Evolutionary conservation across 1,284 basidiomycete species (phyloP), one percentile per base, ranked within the genome.

Genomic region (Xerocomus amazonicus): DNA sequence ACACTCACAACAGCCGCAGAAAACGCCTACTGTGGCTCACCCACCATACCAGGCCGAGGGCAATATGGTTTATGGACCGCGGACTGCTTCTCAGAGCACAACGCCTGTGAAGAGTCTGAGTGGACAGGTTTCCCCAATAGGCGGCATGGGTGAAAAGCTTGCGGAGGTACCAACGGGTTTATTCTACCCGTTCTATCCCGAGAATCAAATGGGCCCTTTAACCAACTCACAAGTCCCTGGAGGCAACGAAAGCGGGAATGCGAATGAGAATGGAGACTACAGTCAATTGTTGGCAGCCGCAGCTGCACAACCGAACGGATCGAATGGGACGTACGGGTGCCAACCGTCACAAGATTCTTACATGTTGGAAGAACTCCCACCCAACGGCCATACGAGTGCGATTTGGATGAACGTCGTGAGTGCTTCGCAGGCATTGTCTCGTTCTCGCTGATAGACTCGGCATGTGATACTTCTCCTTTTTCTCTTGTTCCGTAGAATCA

Each of bases 101-200:
- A 61, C 59, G 17, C 58, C 63, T 37, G 58, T 63, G 31, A 61
- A 62, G 44, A 56, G 44, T 16, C 48, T 58, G 19, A 59, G 62
- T 38, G 47, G 57, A 16, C 62, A 61, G 41, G 52, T 64, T 13
- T 55, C 61, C 6, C 58, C 59, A 16, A 53, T 54, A 14, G 34
- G 45, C 54, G 34, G 45, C 54, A 63, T 36, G 14, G 68, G 67
- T 4, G 72, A 73, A 31, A 76, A 73, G 44, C 71, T 86, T 42
- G 79, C 79, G 6, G 82, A 86, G 38, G 73, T 88, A 43, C 84
- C 85, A 3, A 70, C 78, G 3, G 74, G 74, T 17, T 65, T 89
- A 46, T 88, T 89, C 67, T 89, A 86, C 60, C 86, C 86, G 1
- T 87, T 87, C 70, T 87, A 77, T 61, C 81, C 83, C 1, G 83